phyloP scores from a whole-genome alignment of 495 filamentous ascomycete genomes.

The Hypoxylon trugodes region DNA sequence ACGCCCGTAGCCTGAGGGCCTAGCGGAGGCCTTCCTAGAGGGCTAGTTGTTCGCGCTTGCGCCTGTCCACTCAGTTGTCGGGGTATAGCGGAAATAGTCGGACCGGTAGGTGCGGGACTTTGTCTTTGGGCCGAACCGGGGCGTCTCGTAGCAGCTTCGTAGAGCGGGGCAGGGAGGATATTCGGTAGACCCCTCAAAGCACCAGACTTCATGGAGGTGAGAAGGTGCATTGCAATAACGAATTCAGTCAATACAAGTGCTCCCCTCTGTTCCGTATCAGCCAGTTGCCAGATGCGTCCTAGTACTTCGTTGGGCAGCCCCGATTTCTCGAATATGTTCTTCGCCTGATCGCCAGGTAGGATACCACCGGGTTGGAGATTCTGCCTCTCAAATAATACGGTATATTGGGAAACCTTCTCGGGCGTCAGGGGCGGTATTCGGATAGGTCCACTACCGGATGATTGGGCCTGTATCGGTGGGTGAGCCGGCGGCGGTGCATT shows the following conservation, averaged over 20 bases:
- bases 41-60: conserved; percentile 71
- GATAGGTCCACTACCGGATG: conserved; percentile 73
- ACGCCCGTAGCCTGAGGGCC: conserved; percentile 45
- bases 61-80: conserved; percentile 57
- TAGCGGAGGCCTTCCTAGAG: conserved; percentile 68
- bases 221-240: conserved; percentile 96
- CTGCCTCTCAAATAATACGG: conserved; percentile 85
- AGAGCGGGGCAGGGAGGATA: conserved; percentile 84
- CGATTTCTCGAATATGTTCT: conserved; percentile 93
- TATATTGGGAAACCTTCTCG: conserved; percentile 89
- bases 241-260: conserved; percentile 91
- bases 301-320: conserved; percentile 88
- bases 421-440: conserved; percentile 89
- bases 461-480: conserved; percentile 69
- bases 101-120: conserved; percentile 46
- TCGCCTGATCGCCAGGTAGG: conserved; percentile 90
- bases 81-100: conserved; percentile 53
- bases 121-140: conserved; percentile 51
- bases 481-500: conserved; percentile 53
- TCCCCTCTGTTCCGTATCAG: conserved; percentile 91
- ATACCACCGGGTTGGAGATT: conserved; percentile 73
- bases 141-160: conserved; percentile 87
- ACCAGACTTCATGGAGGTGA: conserved; percentile 88
- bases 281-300: conserved; percentile 92
- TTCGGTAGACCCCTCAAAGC: conserved; percentile 79